Evolutionary conservation across 163 green algal genomes (phyloP).

Genomic region (Chlamydomonas reinhardtii): DNA sequence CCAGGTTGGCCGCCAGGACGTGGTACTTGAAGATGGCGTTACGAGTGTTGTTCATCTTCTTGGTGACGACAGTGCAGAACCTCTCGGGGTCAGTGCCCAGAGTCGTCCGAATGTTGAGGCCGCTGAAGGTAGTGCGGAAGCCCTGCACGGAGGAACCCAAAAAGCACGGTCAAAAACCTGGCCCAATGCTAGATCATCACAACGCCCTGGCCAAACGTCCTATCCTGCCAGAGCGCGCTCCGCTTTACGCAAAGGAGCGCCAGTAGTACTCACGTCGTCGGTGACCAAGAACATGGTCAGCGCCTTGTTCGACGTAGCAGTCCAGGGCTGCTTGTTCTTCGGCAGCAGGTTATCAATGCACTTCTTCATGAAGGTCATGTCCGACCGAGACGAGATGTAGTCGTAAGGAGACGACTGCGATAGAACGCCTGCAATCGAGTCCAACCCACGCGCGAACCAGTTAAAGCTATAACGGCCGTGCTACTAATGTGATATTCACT

Average conservation of each 20-base stretch:
- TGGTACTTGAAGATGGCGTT: conserved; percentile 24
- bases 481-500: no score
- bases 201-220: no score
- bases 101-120: not conserved
- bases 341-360: conserved; percentile 12
- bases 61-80: conserved; percentile 1
- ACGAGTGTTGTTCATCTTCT: conserved; percentile 12
- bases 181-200: no score
- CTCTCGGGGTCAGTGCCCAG: not conserved
- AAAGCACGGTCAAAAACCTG: not conserved
- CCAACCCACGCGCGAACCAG: no score
- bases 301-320: not conserved
- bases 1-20: not conserved
- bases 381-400: not conserved
- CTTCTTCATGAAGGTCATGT: not conserved
- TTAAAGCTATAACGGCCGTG: no score
- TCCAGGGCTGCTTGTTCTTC: conserved; percentile 11
- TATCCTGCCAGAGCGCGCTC: no score
- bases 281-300: conserved; percentile 5
- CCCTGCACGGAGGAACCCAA: not conserved
- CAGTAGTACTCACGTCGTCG: conserved; percentile 23
- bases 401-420: conserved; percentile 3
- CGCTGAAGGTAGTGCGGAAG: not conserved
- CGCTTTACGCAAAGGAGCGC: no score
- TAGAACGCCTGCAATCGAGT: not conserved